phyloP scores from a whole-genome alignment of 768 basidiomycete species.

The Lentinula edodes region DNA sequence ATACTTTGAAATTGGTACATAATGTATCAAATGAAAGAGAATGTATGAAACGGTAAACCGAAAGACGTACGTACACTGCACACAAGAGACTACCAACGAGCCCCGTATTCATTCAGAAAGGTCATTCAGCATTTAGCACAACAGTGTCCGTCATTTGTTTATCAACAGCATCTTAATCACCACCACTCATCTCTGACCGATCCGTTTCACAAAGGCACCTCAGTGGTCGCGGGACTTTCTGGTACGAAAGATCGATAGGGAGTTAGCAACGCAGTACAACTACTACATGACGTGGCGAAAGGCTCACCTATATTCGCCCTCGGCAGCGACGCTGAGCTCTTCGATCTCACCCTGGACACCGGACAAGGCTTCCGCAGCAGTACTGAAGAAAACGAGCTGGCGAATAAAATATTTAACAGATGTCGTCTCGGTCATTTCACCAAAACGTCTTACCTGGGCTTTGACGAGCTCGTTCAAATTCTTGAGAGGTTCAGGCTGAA shows the following conservation, averaged over 20 bases:
- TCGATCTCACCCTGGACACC: slow-evolving; percentile 88
- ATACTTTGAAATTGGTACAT: not conserved
- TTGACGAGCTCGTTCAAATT: slow-evolving; percentile 90
- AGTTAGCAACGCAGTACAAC: not conserved
- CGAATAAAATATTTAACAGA: not conserved
- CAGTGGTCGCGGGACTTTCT: slow-evolving; percentile 91
- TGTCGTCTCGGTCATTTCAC: not conserved
- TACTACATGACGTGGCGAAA: not conserved
- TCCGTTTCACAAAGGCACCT: slow-evolving; percentile 34
- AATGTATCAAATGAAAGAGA: not conserved
- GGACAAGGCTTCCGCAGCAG: slow-evolving; percentile 78
- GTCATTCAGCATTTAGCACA: not conserved
- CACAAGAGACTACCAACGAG: not conserved
- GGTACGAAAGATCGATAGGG: slow-evolving; percentile 9
- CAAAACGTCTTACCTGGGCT: slow-evolving; percentile 54
- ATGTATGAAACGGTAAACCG: not conserved
- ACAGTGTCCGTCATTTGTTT: not conserved
- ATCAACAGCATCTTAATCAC: not conserved
- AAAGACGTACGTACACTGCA: not conserved
- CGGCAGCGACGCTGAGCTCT: slow-evolving; percentile 87
- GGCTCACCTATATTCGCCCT: slow-evolving; percentile 85
- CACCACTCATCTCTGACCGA: not conserved
- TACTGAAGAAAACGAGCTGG: slow-evolving; percentile 66
- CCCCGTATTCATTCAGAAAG: not conserved
- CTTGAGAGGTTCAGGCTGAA: slow-evolving; percentile 91